phyloP scores from a whole-genome alignment of 495 filamentous ascomycete genomes.

The Jackrogersella minutella region DNA sequence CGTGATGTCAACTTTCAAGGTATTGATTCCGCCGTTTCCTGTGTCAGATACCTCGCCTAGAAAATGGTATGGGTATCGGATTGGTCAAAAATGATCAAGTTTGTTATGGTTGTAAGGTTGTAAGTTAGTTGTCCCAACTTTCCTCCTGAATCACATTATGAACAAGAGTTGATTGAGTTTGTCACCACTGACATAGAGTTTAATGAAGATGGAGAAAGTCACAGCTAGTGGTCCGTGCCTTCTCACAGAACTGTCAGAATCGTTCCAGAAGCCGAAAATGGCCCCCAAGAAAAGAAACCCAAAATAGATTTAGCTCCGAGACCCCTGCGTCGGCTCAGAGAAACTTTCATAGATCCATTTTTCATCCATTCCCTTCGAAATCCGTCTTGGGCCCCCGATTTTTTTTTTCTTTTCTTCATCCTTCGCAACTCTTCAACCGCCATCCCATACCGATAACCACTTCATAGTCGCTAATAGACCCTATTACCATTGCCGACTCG shows the following conservation, averaged over 20 bases:
- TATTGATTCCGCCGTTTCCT: too few species aligned
- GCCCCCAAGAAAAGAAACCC: neutral
- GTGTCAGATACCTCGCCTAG: too few species aligned
- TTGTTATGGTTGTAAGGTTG: too few species aligned
- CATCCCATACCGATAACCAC: slow-evolving; percentile 14
- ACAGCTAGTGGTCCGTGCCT: neutral
- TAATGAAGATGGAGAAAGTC: slow-evolving; percentile 2
- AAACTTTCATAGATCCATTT: slow-evolving; percentile 1
- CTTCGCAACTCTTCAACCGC: slow-evolving; percentile 30
- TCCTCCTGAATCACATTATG: too few species aligned
- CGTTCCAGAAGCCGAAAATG: slow-evolving; percentile 15
- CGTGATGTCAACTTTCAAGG: too few species aligned
- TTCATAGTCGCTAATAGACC: neutral
- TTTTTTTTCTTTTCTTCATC: slow-evolving; percentile 26
- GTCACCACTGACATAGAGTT: too few species aligned
- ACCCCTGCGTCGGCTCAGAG: slow-evolving; percentile 28
- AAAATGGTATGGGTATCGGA: too few species aligned
- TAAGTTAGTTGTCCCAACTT: too few species aligned
- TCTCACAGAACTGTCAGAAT: neutral
- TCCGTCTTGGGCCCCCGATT: slow-evolving; percentile 26
- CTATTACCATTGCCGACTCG: neutral
- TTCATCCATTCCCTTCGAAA: slow-evolving; percentile 34
- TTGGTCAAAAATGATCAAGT: too few species aligned
- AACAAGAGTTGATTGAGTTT: too few species aligned
- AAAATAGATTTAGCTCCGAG: slow-evolving; percentile 23